Conservation (phyloP, 345 rosid species). For the Eucalyptus albens region DNA sequence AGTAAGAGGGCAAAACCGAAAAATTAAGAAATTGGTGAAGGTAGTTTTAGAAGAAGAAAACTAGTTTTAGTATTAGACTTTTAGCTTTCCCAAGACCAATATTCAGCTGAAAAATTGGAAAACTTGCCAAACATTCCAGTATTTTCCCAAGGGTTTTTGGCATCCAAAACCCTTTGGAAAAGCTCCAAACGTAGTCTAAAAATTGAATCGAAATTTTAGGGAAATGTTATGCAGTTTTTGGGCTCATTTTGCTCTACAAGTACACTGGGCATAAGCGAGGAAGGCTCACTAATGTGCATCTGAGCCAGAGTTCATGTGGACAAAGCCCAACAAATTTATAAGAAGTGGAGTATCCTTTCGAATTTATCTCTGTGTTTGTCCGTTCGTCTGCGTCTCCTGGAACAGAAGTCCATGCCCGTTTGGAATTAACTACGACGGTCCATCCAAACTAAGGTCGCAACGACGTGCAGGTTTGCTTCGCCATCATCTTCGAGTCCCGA, state of each 20-base stretch:
- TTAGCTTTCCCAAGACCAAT: fast-evolving
- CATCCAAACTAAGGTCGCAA: background rate
- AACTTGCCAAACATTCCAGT: too few species aligned
- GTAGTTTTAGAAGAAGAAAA: too few species aligned
- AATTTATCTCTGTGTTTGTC: background rate
- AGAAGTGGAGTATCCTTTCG: background rate
- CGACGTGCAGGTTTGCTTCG: background rate
- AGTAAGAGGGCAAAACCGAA: too few species aligned
- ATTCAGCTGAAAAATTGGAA: fast-evolving
- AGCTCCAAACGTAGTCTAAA: background rate
- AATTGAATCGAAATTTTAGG: background rate
- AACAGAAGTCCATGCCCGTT: background rate
- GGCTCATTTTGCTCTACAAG: background rate
- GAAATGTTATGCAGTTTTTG: background rate
- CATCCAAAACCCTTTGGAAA: too few species aligned
- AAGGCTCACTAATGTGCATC: background rate
- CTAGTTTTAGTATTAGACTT: too few species aligned
- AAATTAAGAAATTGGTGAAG: too few species aligned
- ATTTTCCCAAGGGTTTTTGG: too few species aligned
- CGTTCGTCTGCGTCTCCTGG: background rate
- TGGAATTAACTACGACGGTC: background rate
- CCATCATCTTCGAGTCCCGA: background rate
- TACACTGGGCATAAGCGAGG: background rate
- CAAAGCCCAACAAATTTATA: background rate
- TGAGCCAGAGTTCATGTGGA: background rate